phyloP scores from a whole-genome alignment of 257 asterid species.

The Solanum etuberosum region DNA sequence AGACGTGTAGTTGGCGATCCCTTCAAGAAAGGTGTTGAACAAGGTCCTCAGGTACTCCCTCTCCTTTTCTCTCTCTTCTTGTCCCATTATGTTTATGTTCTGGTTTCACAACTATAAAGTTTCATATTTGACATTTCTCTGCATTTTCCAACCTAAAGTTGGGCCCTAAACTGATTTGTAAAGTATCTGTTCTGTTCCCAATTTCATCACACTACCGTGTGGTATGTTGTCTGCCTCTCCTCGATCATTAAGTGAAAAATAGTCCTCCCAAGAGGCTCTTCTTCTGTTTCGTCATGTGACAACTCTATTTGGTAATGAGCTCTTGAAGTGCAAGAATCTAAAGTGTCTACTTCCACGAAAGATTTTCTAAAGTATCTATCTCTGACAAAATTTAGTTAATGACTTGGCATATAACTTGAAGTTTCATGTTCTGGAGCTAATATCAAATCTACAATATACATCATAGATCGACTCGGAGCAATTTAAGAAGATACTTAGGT shows the following conservation, averaged over 20 bases:
- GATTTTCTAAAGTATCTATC: neutral
- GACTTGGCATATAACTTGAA: neutral
- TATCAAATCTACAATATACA: neutral
- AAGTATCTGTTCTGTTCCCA: neutral
- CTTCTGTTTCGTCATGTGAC: neutral
- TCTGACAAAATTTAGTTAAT: neutral
- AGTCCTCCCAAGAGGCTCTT: neutral
- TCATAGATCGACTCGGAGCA: constrained; percentile 57
- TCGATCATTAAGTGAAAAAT: neutral
- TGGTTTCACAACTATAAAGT: neutral
- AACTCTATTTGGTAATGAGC: neutral
- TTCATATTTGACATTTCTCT: neutral
- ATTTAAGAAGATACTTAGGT: constrained; percentile 54
- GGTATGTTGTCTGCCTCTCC: neutral
- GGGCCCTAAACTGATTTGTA: neutral
- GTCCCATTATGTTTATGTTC: neutral
- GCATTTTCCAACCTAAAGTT: neutral
- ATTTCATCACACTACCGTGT: neutral
- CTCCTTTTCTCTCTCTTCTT: neutral
- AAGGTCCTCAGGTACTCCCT: constrained; percentile 69
- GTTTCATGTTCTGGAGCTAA: neutral
- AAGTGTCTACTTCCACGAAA: neutral
- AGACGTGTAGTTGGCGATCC: constrained; percentile 72
- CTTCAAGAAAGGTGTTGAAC: constrained; percentile 62
- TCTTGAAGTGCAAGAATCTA: neutral